phyloP scores from a whole-genome alignment of 1,284 basidiomycete genomes.

The Malassezia psittaci region DNA sequence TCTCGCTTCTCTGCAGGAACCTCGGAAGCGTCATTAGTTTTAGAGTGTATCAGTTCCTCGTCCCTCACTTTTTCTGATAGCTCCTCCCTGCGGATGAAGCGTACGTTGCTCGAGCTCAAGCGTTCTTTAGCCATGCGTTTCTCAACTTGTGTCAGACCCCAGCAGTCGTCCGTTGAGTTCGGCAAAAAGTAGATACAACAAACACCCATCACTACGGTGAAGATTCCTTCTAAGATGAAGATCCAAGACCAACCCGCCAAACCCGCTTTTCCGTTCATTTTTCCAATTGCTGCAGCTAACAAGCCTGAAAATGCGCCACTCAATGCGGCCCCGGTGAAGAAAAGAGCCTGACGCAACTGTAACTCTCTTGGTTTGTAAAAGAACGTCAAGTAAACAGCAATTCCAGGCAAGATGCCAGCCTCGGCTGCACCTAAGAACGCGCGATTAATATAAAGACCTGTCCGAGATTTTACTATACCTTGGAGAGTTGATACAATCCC shows the following conservation, averaged over 20 bases:
- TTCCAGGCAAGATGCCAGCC: slow-evolving; percentile 31
- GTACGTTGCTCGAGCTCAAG: not conserved
- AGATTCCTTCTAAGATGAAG: slow-evolving; percentile 38
- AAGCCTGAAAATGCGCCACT: slow-evolving; percentile 37
- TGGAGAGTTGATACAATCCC: slow-evolving; percentile 31
- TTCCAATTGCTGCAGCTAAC: slow-evolving; percentile 32
- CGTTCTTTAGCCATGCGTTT: slow-evolving; percentile 25
- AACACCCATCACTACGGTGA: slow-evolving; percentile 33
- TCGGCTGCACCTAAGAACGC: slow-evolving; percentile 33
- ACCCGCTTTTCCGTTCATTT: slow-evolving; percentile 24
- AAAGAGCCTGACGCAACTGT: slow-evolving; percentile 35
- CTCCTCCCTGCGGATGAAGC: not conserved
- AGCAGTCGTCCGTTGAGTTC: slow-evolving; percentile 25
- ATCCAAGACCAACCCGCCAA: slow-evolving; percentile 33
- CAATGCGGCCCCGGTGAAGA: slow-evolving; percentile 36
- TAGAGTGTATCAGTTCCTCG: not conserved
- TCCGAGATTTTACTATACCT: slow-evolving; percentile 27
- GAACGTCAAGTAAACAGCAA: slow-evolving; percentile 36
- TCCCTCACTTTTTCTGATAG: not conserved
- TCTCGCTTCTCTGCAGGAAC: not conserved
- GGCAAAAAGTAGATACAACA: slow-evolving; percentile 28
- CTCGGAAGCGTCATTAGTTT: not conserved
- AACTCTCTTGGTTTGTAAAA: slow-evolving; percentile 39
- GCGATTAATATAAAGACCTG: slow-evolving; percentile 35
- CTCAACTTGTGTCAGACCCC: slow-evolving; percentile 28